A percentile compares a stretch with the other conserved stretches of the same genome.
phyloP scores from a whole-genome alignment of 441 rosid species.

The Brassica hybrid region DNA sequence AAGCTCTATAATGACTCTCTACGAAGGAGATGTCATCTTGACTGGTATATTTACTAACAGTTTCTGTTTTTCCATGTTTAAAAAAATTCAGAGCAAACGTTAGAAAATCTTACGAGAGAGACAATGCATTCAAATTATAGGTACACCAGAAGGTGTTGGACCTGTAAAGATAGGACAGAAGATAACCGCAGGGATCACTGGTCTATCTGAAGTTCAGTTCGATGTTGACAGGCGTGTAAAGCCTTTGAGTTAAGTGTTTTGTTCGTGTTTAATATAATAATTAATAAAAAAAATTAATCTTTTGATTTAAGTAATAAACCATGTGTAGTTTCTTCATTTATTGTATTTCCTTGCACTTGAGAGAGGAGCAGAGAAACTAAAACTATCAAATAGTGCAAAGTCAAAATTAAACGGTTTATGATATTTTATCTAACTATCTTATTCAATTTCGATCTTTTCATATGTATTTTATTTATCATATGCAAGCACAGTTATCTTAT shows the following conservation, averaged over 20 bases:
- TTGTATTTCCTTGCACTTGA: neutral
- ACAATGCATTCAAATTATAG: constrained; percentile 46
- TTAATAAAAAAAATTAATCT: neutral
- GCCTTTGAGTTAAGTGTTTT: constrained; percentile 43
- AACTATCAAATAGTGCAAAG: neutral
- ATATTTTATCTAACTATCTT: neutral
- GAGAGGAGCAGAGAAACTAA: neutral
- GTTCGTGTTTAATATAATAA: neutral
- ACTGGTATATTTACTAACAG: constrained; percentile 56
- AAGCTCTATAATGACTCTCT: constrained; percentile 87
- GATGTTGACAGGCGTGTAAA: constrained; percentile 58
- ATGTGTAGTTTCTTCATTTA: neutral
- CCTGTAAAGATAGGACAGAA: constrained; percentile 89
- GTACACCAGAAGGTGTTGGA: constrained; percentile 92
- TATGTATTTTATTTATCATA: neutral
- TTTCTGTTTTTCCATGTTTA: neutral
- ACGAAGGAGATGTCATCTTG: constrained; percentile 89
- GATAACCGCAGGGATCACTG: constrained; percentile 89
- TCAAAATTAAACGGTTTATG: too few species aligned
- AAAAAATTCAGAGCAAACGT: neutral
- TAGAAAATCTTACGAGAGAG: neutral
- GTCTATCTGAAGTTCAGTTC: constrained; percentile 70
- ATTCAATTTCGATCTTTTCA: neutral
- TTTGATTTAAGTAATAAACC: neutral
- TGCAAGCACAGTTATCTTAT: too few species aligned